Percentiles rank a stretch among this genome's conserved stretches.
Evolutionary conservation across 2,329 filamentous ascomycete genomes (phyloP).

Genomic region (Xylogone sp.): DNA sequence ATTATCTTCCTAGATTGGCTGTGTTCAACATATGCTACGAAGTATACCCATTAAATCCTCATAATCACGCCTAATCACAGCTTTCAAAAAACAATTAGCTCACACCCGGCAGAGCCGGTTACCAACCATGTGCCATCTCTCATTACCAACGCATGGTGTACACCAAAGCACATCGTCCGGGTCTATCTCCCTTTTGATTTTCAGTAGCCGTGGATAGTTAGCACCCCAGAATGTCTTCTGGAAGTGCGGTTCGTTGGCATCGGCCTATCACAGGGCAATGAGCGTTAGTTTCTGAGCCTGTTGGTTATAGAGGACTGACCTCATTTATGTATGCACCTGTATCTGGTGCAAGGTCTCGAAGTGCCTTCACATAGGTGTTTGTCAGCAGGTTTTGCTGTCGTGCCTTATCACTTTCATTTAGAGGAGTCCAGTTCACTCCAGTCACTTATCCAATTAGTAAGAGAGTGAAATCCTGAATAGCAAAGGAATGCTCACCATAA

Average conservation of each 20-base stretch:
- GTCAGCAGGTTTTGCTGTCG: constrained; percentile 9
- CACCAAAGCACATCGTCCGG: constrained; percentile 47
- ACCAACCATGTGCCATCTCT: constrained; percentile 29
- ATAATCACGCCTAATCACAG: not conserved
- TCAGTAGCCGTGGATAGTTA: constrained; percentile 40
- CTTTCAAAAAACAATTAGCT: not conserved
- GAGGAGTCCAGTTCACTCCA: constrained; percentile 10
- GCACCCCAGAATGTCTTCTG: constrained; percentile 19
- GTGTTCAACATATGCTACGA: no score
- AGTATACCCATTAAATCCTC: constrained; percentile 4
- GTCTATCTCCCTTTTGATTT: constrained; percentile 43
- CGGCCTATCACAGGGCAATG: constrained; percentile 8
- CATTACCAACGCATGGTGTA: constrained; percentile 42
- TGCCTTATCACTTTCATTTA: constrained; percentile 7
- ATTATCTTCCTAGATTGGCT: not conserved
- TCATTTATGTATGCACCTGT: constrained; percentile 23
- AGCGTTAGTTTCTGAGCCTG: not conserved
- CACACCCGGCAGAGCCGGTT: not conserved
- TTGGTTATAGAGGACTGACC: constrained; percentile 11
- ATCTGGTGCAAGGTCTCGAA: constrained; percentile 20
- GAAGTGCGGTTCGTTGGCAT: constrained; percentile 39
- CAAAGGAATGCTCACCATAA: constrained; percentile 29
- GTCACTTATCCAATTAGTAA: no score
- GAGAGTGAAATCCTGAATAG: no score
- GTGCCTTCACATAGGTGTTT: constrained; percentile 11